Percentiles rank a stretch among this genome's conserved stretches.
Conservation (phyloP, 1,284 basidiomycete genomes). For the Sutorius eximius region DNA sequence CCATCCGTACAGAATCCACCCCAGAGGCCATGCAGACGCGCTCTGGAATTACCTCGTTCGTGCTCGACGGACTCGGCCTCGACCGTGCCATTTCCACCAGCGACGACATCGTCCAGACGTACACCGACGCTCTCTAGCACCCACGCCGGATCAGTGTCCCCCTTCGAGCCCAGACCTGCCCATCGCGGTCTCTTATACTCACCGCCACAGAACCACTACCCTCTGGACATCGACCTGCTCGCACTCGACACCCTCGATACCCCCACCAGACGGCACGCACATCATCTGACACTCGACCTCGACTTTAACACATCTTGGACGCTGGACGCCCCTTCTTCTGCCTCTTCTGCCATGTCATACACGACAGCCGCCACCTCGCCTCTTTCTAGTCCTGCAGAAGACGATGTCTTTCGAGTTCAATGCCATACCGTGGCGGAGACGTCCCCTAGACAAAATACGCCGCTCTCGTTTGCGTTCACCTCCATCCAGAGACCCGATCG, state of each 20-base stretch:
- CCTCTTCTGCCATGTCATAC: constrained; percentile 30
- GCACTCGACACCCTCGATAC: constrained; percentile 1
- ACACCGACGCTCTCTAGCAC: constrained; percentile 11
- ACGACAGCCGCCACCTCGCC: constrained; percentile 22
- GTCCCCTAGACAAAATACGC: constrained; percentile 5
- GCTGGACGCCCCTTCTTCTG: constrained; percentile 20
- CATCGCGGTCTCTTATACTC: neutral
- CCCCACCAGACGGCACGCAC: constrained; percentile 4
- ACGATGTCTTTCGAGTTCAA: constrained; percentile 18
- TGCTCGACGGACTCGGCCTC: constrained; percentile 11
- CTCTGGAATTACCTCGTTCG: neutral
- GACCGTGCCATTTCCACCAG: constrained; percentile 22
- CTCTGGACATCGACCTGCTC: constrained; percentile 19
- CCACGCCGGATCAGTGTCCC: constrained; percentile 12
- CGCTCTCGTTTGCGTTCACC: constrained; percentile 11
- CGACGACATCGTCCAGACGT: constrained; percentile 1
- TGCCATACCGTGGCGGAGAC: neutral
- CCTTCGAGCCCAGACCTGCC: constrained; percentile 23
- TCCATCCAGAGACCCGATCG: constrained; percentile 4
- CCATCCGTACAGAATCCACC: constrained; percentile 10
- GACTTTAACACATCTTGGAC: constrained; percentile 15
- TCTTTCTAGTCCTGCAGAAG: constrained; percentile 13
- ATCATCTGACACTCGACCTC: constrained; percentile 30
- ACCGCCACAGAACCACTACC: neutral
- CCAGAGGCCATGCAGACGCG: neutral